phyloP scores from a whole-genome alignment of 768 basidiomycete species.

The Pleurotus salmoneostramineus region DNA sequence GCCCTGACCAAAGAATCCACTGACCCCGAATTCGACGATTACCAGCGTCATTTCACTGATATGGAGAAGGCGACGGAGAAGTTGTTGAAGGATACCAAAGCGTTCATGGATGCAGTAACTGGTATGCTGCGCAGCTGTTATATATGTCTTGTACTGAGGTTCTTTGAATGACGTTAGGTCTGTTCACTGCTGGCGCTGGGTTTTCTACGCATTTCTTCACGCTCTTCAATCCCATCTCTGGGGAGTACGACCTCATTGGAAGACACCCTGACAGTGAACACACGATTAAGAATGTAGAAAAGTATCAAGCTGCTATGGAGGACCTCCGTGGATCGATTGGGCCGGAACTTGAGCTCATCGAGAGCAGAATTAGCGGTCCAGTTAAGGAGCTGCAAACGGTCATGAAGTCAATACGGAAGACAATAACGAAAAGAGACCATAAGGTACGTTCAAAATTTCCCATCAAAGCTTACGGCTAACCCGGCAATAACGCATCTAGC shows the following conservation, averaged over 20 bases:
- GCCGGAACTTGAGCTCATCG: conserved; percentile 94
- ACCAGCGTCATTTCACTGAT: conserved; percentile 67
- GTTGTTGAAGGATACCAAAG: conserved; percentile 86
- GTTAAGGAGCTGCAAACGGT: conserved; percentile 86
- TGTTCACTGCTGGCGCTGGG: conserved; percentile 63
- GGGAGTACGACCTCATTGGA: conserved; percentile 75
- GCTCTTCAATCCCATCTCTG: conserved; percentile 61
- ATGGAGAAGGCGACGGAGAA: conserved; percentile 85
- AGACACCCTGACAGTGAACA: conserved; percentile 76
- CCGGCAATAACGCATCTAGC: neutral
- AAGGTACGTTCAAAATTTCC: conserved; percentile 50
- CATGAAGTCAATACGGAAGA: conserved; percentile 89
- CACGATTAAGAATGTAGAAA: conserved; percentile 74
- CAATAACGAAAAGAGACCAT: conserved; percentile 93
- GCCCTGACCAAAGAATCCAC: conserved; percentile 48
- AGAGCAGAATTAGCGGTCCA: conserved; percentile 79
- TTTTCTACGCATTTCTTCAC: conserved; percentile 61
- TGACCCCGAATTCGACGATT: conserved; percentile 91
- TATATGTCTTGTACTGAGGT: neutral
- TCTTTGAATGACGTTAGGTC: conserved; percentile 32
- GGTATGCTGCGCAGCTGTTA: conserved; percentile 36
- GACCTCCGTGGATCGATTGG: conserved; percentile 75
- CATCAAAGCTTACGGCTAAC: neutral
- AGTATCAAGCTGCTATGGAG: conserved; percentile 72
- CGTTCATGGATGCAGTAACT: conserved; percentile 80